Percentiles rank a stretch among this genome's conserved stretches.
Conservation (phyloP, 1,284 basidiomycete genomes). For the Ceratobasidium sp. region DNA sequence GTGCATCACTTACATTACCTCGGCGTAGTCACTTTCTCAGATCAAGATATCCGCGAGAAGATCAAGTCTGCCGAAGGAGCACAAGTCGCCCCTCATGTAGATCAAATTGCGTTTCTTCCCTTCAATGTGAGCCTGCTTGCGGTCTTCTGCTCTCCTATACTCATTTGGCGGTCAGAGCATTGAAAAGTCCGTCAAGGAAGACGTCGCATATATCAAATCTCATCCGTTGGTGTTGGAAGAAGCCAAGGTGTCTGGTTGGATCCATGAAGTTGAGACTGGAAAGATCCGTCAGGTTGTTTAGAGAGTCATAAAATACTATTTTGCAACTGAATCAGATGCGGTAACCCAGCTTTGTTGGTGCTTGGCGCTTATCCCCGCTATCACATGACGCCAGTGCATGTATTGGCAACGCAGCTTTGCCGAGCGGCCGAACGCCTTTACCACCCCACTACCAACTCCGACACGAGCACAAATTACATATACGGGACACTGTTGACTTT, state of each 20-base stretch:
- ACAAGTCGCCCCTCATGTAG: slow-evolving; percentile 41
- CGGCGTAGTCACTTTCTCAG: slow-evolving; percentile 52
- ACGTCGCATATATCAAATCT: slow-evolving; percentile 62
- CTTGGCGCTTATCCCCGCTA: no score
- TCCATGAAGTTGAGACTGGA: slow-evolving; percentile 68
- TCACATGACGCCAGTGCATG: no score
- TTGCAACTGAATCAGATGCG: no score
- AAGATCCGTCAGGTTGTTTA: slow-evolving; percentile 52
- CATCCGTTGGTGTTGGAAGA: slow-evolving; percentile 62
- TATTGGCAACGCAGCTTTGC: no score
- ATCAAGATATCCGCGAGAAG: slow-evolving; percentile 53
- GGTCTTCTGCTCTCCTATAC: background rate
- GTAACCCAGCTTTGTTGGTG: no score
- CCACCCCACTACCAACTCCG: no score
- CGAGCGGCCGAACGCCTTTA: no score
- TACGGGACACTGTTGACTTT: no score
- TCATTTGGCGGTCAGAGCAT: slow-evolving; percentile 47
- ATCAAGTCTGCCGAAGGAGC: slow-evolving; percentile 56
- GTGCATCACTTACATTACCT: background rate
- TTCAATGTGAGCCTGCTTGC: slow-evolving; percentile 48
- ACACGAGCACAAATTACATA: no score
- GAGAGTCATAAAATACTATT: no score
- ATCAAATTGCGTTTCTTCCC: slow-evolving; percentile 64
- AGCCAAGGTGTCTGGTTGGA: slow-evolving; percentile 66
- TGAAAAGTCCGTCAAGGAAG: slow-evolving; percentile 61